Evolutionary conservation across 495 filamentous ascomycete species (phyloP), one percentile per base, ranked within the genome.

Genomic region (Xylaria cubensis): DNA sequence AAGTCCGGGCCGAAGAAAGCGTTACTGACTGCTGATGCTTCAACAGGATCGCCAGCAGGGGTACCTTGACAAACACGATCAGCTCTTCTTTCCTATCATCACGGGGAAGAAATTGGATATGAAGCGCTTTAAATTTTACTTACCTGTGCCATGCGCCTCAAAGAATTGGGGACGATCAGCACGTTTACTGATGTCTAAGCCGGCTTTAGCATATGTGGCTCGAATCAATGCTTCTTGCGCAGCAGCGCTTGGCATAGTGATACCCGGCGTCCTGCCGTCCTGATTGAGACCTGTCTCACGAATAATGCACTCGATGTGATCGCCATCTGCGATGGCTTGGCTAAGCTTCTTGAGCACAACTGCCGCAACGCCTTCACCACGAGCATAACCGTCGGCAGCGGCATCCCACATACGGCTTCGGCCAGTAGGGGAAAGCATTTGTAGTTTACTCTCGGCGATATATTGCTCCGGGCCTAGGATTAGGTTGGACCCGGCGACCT

Each of bases 221-320:
- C 81, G 76, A 3, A 89, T 86, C 6, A 86, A 58, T 0, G 72
- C 70, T 42, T 78, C 84, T 72, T 90, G 88, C 0, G 85, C 83
- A 6, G 73, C 72, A 7, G 67, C 69, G 63, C 74, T 84, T 0
- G 88, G 87, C 58, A 83, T 70, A 0, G 82, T 86, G 41, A 88
- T 86, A 1, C 82, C 82, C 10, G 77, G 73, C 3, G 73, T 75
- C 15, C 81, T 79, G 48, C 84, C 84, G 69, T 88, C 85, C 29
- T 86, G 77, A 55, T 89, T 89, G 39, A 84, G 66, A 0, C 78
- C 80, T 17, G 82, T 81, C 9, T 55, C 64, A 13, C 87, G 82
- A 67, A 93, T 88, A 4, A 93, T 75, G 21, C 83, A 86, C 13
- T 89, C 83, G 39, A 92, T 88, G 0, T 86, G 84, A 65, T 88